Conservation (phyloP, 1,284 basidiomycete species). For the Ganoderma resinaceum region DNA sequence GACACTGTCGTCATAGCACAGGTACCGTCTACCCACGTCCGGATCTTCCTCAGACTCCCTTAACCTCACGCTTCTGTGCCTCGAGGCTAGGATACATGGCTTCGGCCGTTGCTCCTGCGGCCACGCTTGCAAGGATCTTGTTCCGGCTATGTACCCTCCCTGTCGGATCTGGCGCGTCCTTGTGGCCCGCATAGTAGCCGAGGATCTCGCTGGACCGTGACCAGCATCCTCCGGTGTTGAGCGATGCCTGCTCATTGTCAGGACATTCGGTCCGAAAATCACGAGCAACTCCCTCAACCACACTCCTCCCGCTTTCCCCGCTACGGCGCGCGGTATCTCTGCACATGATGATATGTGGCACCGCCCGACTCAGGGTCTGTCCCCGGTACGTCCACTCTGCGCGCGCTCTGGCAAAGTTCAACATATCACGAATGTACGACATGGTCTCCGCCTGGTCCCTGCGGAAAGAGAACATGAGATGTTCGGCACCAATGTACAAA, state of each 20-base stretch:
- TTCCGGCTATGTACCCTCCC: constrained; percentile 18
- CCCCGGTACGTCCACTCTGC: constrained; percentile 8
- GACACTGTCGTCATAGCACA: constrained; percentile 8
- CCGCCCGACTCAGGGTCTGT: constrained; percentile 7
- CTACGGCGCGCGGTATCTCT: neutral
- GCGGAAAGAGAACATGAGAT: constrained; percentile 7
- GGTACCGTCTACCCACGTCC: neutral
- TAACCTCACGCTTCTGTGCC: constrained; percentile 5
- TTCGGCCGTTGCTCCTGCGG: constrained; percentile 10
- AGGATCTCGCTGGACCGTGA: constrained; percentile 18
- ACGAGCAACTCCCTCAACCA: neutral
- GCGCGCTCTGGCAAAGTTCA: constrained; percentile 2
- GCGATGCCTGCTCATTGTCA: constrained; percentile 3
- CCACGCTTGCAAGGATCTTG: constrained; percentile 11
- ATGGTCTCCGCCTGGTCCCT: neutral
- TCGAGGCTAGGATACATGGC: constrained; percentile 8
- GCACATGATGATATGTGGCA: constrained; percentile 10
- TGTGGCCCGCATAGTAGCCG: constrained; percentile 7
- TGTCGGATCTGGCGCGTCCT: constrained; percentile 23
- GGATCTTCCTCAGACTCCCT: neutral
- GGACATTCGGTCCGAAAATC: constrained; percentile 9
- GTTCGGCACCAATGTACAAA: constrained; percentile 9
- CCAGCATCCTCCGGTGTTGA: neutral
- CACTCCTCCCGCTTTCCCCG: neutral
- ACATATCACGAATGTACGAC: constrained; percentile 4